Base-by-base conservation (phyloP, 495 filamentous ascomycete genomes). In the Neurospora tetrasperma region DNA sequence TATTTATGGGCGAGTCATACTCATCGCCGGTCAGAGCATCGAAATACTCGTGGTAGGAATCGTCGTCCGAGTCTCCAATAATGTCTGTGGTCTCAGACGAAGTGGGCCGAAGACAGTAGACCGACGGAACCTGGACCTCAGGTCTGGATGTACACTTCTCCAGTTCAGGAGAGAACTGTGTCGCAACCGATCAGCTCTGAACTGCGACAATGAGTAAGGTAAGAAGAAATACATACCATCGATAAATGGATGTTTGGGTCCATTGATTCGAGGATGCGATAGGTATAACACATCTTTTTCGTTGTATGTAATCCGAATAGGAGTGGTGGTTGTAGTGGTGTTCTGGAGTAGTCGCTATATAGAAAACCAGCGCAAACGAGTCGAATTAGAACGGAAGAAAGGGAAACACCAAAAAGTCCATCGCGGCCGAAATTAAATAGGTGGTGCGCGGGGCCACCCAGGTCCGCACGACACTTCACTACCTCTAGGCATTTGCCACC, bases 51-150 rank as follows among this genome's bases (percentile, higher is more conserved):
- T 62, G 27, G 1, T 18, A 27, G 12, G 27, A 62, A 9, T 23
- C 31, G n/a, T 20, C 4, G 4, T 23, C 23, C 1, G 9, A 10
- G n/a, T 5, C 4, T 11, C 11, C n/a, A 3, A 2, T 5, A 0
- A 0, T 2, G 4, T 23, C 9, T 9, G 23, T 4, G 1, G 48
- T 59, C 11, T 59, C 48, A 11, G 12, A 7, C 23, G 11, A 23
- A 7, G 48, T 59, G 0, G 48, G 31, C 23, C 8, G 23, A 0
- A 62, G 1, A 12, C 1, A 0, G 5, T 8, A 31, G 12, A 62
- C 27, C 6, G 54, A 18, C 2, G 54, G 12, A 12, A 35, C 35
- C 7, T 62, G 2, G 6, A 62, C 54, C 4, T 35, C 6, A 6
- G 14, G 27, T 0, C 16, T 62, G 6, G 27, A 18, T 6, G 54